Base-by-base conservation (phyloP, 2,329 filamentous ascomycete species). In the Pseudogymnoascus sp. region DNA sequence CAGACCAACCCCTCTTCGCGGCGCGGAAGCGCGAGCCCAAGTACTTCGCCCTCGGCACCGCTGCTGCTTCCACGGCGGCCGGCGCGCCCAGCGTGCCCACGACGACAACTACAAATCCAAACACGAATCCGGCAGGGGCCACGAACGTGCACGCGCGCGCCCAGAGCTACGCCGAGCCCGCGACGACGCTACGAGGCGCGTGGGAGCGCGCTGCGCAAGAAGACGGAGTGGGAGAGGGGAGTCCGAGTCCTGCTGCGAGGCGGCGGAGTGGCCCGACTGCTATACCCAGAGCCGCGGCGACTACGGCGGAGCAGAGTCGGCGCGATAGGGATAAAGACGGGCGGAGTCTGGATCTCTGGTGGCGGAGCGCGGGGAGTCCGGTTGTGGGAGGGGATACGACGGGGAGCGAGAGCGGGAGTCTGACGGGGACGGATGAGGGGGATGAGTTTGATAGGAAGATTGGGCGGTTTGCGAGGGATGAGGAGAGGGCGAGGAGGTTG, bases 181-280 rank as follows among this genome's bases (percentile, higher is more conserved):
- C 23, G 23, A 52, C 42, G 14, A 52, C 42, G 42, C 42, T 52
- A 22, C 5, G 42, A 11, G 42, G 42, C 5, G 42, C 42, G 25
- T 52, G 42, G 42, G 42, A 52, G 23, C 42, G 42, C 23, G 42
- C 42, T 8, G 41, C 41, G 11, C 41, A 19, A 8, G 39, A 45
- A 5, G 41, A 45, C 1, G 62, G 61, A 3, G n/a, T 61, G 14
- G 16, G 41, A 22, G 58, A 64, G 19, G 63, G 62, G 35, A 69
- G 68, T 60, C 68, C 68, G 33, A 69, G 67, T 65, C 68, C 68
- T 16, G 64, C 63, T 3, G 41, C 64, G 33, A 65, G 59, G 30
- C 14, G 28, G 28, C 35, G 62, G 25, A 61, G 36, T n/a, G 41
- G 41, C 5, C 41, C 41, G 22, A 45, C 22, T 5, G 22, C 8